phyloP scores from a whole-genome alignment of 441 rosid species.

The Erysimum pusillum region DNA sequence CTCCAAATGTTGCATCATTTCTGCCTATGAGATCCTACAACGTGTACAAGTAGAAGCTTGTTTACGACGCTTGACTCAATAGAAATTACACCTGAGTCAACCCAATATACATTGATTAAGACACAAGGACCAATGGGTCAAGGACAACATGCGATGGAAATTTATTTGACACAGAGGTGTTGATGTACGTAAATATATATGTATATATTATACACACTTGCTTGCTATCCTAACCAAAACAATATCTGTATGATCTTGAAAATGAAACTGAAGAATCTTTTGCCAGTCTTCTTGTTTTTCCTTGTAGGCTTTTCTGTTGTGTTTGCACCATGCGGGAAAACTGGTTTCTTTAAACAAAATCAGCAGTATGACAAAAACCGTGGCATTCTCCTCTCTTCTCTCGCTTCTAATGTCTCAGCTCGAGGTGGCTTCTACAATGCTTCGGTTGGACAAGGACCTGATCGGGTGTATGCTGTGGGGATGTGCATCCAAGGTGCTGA shows the following conservation, averaged over 20 bases:
- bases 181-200: not conserved
- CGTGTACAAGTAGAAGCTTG: no score
- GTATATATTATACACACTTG: no score
- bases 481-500: conserved; percentile 51
- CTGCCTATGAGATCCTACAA: no score
- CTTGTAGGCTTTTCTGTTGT: conserved; percentile 16
- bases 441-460: conserved; percentile 30
- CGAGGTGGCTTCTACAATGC: conserved; percentile 31
- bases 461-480: conserved; percentile 33
- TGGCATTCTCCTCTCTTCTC: conserved; percentile 44
- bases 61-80: no score
- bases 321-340: conserved; percentile 18
- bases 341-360: conserved; percentile 39
- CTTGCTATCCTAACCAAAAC: not conserved
- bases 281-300: conserved; percentile 2
- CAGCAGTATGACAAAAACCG: conserved; percentile 50
- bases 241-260: not conserved
- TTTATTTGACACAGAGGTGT: not conserved
- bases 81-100: no score
- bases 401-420: conserved; percentile 40
- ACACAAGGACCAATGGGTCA: not conserved
- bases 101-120: not conserved
- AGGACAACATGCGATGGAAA: not conserved
- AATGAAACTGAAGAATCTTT: conserved; percentile 41
- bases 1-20: no score